phyloP scores from a whole-genome alignment of 495 filamentous ascomycete species.

The Massariosphaeria phaeospora region DNA sequence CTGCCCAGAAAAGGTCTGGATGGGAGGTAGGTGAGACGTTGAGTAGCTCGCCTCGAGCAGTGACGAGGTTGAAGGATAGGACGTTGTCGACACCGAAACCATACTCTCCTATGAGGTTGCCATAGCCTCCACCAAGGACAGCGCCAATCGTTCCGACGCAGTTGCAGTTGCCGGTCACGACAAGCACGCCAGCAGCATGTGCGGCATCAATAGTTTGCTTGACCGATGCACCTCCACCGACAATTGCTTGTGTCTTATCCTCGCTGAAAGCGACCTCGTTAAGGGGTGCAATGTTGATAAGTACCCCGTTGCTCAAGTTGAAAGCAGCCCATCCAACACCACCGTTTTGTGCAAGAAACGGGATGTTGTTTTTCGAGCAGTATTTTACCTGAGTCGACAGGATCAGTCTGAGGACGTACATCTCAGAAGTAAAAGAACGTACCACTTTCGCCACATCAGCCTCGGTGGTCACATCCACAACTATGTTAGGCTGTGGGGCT shows the following conservation, averaged over 20 bases:
- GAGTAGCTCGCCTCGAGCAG: constrained; percentile 46
- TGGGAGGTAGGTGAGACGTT: constrained; percentile 39
- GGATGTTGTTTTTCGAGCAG: constrained; percentile 3
- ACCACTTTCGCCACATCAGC: constrained; percentile 15
- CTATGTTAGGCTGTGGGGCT: not conserved
- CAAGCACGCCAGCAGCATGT: constrained; percentile 42
- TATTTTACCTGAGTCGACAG: constrained; percentile 6
- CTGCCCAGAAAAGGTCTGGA: constrained; percentile 39
- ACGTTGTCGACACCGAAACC: constrained; percentile 53
- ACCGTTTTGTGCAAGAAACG: constrained; percentile 21
- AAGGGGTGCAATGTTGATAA: constrained; percentile 53
- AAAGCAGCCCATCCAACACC: constrained; percentile 25
- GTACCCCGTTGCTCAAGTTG: constrained; percentile 39
- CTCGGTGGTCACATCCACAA: constrained; percentile 10
- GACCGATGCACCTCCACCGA: constrained; percentile 52
- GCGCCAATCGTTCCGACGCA: constrained; percentile 52
- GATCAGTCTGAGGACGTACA: not conserved
- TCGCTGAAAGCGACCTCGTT: constrained; percentile 46
- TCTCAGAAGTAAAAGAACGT: not conserved
- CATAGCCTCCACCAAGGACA: constrained; percentile 55
- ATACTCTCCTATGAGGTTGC: constrained; percentile 47
- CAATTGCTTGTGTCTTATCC: constrained; percentile 43
- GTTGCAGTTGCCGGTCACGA: constrained; percentile 16
- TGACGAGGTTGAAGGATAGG: constrained; percentile 45
- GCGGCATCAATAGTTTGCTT: constrained; percentile 50